Conservation (phyloP, 345 rosid species). For the Cardamine occulta region DNA sequence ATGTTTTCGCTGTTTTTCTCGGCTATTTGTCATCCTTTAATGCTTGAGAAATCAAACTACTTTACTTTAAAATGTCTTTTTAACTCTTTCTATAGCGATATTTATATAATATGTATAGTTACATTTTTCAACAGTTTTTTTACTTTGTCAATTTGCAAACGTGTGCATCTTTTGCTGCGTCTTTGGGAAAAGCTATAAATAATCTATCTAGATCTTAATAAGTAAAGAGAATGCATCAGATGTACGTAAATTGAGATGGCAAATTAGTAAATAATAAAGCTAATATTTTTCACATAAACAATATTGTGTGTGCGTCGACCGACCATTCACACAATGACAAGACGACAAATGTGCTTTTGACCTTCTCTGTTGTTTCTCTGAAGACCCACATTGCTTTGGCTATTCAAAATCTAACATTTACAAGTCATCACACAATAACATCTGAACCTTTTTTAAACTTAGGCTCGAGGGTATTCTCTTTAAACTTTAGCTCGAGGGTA, state of each 20-base stretch:
- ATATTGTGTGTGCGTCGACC: constrained; percentile 34
- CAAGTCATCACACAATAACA: constrained; percentile 36
- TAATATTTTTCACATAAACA: constrained; percentile 6
- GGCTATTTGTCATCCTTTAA: constrained; percentile 7
- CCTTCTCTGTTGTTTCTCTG: constrained; percentile 25
- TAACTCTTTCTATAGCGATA: not conserved
- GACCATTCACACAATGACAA: constrained; percentile 30
- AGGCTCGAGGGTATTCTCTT: not conserved
- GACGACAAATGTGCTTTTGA: constrained; percentile 31
- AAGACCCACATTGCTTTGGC: constrained; percentile 27
- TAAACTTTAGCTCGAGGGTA: not conserved
- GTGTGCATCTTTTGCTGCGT: not conserved
- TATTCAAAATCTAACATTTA: constrained; percentile 32
- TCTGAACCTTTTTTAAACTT: not conserved
- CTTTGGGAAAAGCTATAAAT: constrained; percentile 8
- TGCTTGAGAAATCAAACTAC: constrained; percentile 11
- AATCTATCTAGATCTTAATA: constrained; percentile 12
- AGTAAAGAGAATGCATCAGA: constrained; percentile 4
- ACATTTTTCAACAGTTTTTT: constrained; percentile 10
- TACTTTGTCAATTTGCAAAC: constrained; percentile 1
- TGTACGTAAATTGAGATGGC: constrained; percentile 30
- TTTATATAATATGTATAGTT: not conserved
- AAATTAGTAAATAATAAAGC: constrained; percentile 20
- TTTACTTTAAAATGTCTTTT: not conserved
- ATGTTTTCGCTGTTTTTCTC: constrained; percentile 21